Conservation (phyloP, 2,329 filamentous ascomycete species). For the Xylariaceae sp. region DNA sequence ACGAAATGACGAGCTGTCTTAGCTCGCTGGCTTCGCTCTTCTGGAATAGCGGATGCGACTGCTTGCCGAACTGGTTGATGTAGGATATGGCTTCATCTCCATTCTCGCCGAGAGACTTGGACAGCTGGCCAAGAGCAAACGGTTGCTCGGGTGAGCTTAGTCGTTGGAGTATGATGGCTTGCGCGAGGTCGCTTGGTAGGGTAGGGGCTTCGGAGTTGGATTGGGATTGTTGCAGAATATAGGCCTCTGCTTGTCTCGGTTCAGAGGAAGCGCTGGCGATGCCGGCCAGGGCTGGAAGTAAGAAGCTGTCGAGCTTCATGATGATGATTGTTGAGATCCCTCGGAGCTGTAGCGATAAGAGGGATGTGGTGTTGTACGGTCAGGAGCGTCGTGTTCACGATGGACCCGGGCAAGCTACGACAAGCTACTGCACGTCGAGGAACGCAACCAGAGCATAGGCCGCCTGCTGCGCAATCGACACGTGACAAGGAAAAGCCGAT, state of each 20-base stretch:
- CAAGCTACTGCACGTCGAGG: no score
- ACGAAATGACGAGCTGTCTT: conserved; percentile 54
- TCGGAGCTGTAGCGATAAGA: conserved; percentile 6
- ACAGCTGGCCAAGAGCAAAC: conserved; percentile 44
- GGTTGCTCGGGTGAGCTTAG: conserved; percentile 44
- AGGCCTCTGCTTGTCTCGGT: conserved; percentile 43
- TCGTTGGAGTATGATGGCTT: conserved; percentile 56
- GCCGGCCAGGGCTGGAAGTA: conserved; percentile 32
- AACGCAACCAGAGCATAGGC: no score
- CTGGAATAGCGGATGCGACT: conserved; percentile 48
- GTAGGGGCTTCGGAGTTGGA: conserved; percentile 31
- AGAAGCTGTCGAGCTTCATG: conserved; percentile 39
- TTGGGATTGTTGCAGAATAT: conserved; percentile 41
- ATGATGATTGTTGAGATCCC: conserved; percentile 10
- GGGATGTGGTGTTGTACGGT: conserved; percentile 2
- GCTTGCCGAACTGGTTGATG: conserved; percentile 58
- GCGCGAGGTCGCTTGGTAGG: conserved; percentile 49
- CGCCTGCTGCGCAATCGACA: not conserved
- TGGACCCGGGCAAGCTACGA: no score
- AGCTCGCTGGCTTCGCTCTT: conserved; percentile 28
- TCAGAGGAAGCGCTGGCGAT: conserved; percentile 27
- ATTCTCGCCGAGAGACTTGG: conserved; percentile 32
- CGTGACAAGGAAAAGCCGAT: conserved; percentile 1
- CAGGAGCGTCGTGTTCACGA: not conserved
- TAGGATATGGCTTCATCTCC: conserved; percentile 49